Evolutionary conservation across 2,329 filamentous ascomycete genomes (phyloP), one percentile per base, ranked within the genome.

Genomic region (Stachybotrys chartarum): DNA sequence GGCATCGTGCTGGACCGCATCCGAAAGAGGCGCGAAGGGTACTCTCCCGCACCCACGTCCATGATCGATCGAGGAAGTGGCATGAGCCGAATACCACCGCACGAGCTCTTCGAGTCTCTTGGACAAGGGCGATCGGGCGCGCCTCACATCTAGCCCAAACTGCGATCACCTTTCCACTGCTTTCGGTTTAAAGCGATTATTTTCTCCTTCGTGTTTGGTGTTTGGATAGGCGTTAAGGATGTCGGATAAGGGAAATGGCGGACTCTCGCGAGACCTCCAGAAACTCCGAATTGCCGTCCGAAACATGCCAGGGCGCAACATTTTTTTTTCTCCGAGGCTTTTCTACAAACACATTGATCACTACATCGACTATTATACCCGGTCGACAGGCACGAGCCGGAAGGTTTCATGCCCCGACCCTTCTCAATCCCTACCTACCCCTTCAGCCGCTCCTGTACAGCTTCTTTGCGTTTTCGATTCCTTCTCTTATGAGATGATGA

Each of bases 11-110:
- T 91, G 56, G 90, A 94, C 73, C 84, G 89, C 58, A 78, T 87
- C 58, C 83, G 90, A 63, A 87, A 91, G 73, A 86, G 82, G 75
- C 82, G 84, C 51, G 88, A 93, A 68, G 90, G 91, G 52, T 95
- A 95, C 62, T 76, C 85, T 14, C 89, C 86, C n/a, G 89, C 90
- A 42, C 86, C 87, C 5, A 87, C 85, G 17, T 82, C 77, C 42
- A 82, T 82, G 76, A 82, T 79, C 59, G 83, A 86, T 64, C 76
- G 80, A 46, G 78, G 78, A 54, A 81, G 75, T 58, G 81, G 81
- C 53, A 81, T 86, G 60, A 75, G 78, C 60, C 74, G 82, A 58
- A 78, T 87, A 57, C 84, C 84, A 12, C 84, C 84, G 3, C 77
- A 79, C 53, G 80, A 86, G 67, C 75, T 85, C 44, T 71, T 85